Base-by-base conservation (phyloP, 257 asterid genomes). In the Cinchona pubescens region DNA sequence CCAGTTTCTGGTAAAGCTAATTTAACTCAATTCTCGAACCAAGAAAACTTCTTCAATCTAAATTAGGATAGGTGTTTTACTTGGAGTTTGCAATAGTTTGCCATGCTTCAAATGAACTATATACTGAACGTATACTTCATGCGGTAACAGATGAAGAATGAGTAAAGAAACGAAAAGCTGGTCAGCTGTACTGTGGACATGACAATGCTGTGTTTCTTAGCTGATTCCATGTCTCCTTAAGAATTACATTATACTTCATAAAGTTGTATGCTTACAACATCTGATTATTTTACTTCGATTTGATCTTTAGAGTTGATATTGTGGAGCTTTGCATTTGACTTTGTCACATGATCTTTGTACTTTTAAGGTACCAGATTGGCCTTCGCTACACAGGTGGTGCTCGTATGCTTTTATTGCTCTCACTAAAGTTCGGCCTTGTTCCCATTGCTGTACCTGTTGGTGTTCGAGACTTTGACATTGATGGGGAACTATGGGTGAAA, bases 401-500 rank as follows among this genome's bases (percentile, higher is more conserved):
- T 4, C 97, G 99, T 45, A 90, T 95, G 98, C 96, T 95, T 66
- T 87, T 95, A 80, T 87, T 83, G 73, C 81, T 95, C 80, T 89
- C 97, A 38, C 93, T 95, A 53, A 92, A 91, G 42, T 92, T 95
- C 67, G 83, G 98, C 74, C 74, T 89, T 72, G 81, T 95, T 76
- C 98, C 99, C 72, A 80, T 95, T 55, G 74, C 82, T 67, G 96
- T 95, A 83, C 99, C 99, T 53, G 96, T 95, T 42, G 98, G 94
- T 60, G 91, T 95, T 40, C 88, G 96, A 59, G 91, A 95, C 76
- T 92, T 95, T 80, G 99, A 95, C 77, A 90, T 95, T 83, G 99
- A 95, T 70, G 99, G 99, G 62, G 99, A 92, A 81, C 79, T 95
- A 46, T 95, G 99, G 99, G 97, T 95, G 77, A 92, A 95, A 75